phyloP scores from a whole-genome alignment of 164 flowering plant genomes.

The Saururus chinensis region DNA sequence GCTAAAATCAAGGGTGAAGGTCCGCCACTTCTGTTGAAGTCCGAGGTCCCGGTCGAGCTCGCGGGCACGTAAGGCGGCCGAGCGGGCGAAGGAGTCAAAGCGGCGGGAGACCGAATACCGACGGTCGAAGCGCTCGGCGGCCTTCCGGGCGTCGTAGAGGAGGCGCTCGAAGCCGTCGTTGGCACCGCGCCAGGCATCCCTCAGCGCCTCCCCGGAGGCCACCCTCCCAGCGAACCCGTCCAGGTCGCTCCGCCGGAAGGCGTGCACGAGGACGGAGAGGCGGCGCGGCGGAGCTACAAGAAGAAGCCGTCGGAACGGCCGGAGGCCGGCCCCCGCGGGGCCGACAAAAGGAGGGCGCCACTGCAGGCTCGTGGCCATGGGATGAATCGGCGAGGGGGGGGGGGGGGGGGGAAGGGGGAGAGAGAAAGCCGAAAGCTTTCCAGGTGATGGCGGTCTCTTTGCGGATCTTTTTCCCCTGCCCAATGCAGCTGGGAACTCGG shows the following conservation, averaged over 20 bases:
- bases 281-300: not conserved
- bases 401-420: conserved; percentile 13
- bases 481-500: too few species aligned
- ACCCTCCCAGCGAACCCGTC: conserved; percentile 50
- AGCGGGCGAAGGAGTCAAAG: conserved; percentile 25
- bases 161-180: conserved; percentile 74
- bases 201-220: conserved; percentile 53
- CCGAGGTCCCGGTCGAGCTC: conserved; percentile 64
- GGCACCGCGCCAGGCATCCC: conserved; percentile 64
- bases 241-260: conserved; percentile 65
- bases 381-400: not conserved
- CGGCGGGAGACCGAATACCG: conserved; percentile 51
- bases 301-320: not conserved
- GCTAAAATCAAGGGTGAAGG: conserved; percentile 50
- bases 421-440: too few species aligned
- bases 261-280: conserved; percentile 19
- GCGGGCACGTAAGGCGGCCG: conserved; percentile 49
- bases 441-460: too few species aligned
- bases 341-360: not conserved
- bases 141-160: conserved; percentile 61
- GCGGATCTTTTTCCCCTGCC: too few species aligned
- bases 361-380: not conserved
- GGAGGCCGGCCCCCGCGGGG: not conserved
- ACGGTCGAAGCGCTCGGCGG: conserved; percentile 79
- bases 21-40: conserved; percentile 46